phyloP scores from a whole-genome alignment of 2,329 filamentous ascomycete genomes.

The Sporothrix sp. region DNA sequence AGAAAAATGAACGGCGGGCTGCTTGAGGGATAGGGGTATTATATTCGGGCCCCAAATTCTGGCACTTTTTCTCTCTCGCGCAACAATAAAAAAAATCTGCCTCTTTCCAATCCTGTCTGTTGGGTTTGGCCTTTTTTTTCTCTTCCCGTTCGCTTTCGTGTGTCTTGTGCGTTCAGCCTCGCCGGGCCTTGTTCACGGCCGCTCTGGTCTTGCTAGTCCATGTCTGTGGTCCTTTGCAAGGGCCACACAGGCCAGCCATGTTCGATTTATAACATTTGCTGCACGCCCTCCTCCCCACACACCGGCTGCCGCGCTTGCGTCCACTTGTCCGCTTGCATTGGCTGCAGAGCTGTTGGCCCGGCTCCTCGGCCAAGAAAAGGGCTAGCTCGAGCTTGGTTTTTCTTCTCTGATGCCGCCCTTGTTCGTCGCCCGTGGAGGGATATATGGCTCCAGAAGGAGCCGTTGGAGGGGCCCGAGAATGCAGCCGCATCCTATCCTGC shows the following conservation, averaged over 20 bases:
- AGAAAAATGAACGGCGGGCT: no score
- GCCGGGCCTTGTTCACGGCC: neutral
- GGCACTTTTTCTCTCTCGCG: neutral
- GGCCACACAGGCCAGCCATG: no score
- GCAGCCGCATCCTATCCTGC: neutral
- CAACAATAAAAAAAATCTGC: no score
- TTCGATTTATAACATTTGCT: neutral
- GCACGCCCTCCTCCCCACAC: no score
- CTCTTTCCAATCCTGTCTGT: no score
- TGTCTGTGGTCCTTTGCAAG: no score
- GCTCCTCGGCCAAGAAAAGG: neutral
- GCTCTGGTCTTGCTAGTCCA: no score
- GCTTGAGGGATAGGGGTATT: neutral
- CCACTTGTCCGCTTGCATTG: no score
- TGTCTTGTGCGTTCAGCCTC: neutral
- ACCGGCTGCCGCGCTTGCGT: no score
- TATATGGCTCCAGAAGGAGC: neutral
- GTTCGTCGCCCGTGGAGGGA: neutral
- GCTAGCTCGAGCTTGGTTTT: neutral
- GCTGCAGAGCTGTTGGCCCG: no score
- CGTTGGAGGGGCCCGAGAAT: conserved; percentile 2
- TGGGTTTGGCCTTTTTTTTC: neutral
- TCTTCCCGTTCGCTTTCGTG: neutral
- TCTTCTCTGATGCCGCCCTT: neutral
- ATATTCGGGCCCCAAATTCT: neutral